Percentiles rank a stretch among this genome's conserved stretches.
Conservation (phyloP, 345 rosid genomes). For the Citrus sinensis region DNA sequence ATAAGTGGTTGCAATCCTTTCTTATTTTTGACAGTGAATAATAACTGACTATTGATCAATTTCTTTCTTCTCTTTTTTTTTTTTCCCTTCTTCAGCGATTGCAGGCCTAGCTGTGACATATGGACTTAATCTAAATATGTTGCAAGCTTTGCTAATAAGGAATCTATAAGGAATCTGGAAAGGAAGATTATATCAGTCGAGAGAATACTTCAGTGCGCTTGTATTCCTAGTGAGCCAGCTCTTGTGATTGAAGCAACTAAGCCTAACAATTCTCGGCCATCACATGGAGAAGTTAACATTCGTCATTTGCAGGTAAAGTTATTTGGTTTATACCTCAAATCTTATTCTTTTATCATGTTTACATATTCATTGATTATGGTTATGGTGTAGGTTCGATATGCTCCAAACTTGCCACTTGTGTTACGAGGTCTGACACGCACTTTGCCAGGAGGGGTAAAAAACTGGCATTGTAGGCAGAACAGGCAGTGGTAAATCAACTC, state of each 20-base stretch:
- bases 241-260: slow-evolving; percentile 48
- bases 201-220: slow-evolving; percentile 72
- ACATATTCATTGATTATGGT: neutral
- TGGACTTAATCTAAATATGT: slow-evolving; percentile 46
- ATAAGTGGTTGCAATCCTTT: slow-evolving; percentile 21
- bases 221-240: slow-evolving; percentile 69
- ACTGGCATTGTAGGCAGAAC: slow-evolving; percentile 95
- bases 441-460: slow-evolving; percentile 64
- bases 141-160: slow-evolving; percentile 73
- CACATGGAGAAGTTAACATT: slow-evolving; percentile 51
- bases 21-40: neutral
- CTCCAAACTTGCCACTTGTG: slow-evolving; percentile 80
- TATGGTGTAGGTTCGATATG: slow-evolving; percentile 60
- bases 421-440: slow-evolving; percentile 72
- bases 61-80: neutral
- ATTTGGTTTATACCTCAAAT: neutral
- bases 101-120: slow-evolving; percentile 87
- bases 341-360: neutral
- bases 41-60: neutral
- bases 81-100: slow-evolving; percentile 36
- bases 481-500: slow-evolving; percentile 87
- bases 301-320: slow-evolving; percentile 55
- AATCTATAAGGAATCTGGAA: slow-evolving; percentile 65
- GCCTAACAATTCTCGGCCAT: slow-evolving; percentile 63
- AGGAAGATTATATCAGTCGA: slow-evolving; percentile 83